Percentiles rank a stretch among this genome's conserved stretches.
Conservation (phyloP, 768 basidiomycete species). For the Lentinula sp. region DNA sequence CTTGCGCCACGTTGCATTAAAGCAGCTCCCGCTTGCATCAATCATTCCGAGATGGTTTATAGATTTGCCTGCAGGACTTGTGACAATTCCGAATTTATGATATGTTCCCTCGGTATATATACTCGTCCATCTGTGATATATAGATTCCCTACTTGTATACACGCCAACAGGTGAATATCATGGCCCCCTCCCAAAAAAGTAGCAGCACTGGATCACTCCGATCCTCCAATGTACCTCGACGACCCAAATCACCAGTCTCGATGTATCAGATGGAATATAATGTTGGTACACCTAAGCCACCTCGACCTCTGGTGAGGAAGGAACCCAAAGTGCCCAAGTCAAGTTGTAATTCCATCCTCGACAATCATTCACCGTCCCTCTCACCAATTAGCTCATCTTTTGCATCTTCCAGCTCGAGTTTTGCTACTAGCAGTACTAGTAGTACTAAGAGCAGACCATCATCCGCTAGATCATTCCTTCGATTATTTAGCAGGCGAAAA, state of each 20-base stretch:
- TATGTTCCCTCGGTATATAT: background rate
- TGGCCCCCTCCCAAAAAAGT: background rate
- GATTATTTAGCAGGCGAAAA: background rate
- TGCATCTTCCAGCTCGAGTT: background rate
- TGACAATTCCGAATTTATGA: background rate
- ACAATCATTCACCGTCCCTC: background rate
- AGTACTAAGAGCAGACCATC: background rate
- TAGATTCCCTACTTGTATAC: background rate
- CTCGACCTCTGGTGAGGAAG: background rate
- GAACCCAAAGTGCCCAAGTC: background rate
- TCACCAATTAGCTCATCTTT: background rate
- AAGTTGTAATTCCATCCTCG: background rate
- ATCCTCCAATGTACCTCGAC: background rate
- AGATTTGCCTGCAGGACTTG: background rate
- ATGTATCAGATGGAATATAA: constrained; percentile 1
- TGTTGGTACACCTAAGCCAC: background rate
- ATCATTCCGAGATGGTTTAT: background rate
- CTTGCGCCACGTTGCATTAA: background rate
- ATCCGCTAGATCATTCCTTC: background rate
- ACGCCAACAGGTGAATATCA: background rate
- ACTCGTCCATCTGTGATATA: background rate
- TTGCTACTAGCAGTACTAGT: background rate
- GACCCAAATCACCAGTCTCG: constrained; percentile 3
- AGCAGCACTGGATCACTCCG: background rate
- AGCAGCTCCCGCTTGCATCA: background rate